These are phyloP conservation scores for Leccinum holopus DNA, from an alignment of 1,284 basidiomycete genomes.

Conservation along the genomic window DNA sequence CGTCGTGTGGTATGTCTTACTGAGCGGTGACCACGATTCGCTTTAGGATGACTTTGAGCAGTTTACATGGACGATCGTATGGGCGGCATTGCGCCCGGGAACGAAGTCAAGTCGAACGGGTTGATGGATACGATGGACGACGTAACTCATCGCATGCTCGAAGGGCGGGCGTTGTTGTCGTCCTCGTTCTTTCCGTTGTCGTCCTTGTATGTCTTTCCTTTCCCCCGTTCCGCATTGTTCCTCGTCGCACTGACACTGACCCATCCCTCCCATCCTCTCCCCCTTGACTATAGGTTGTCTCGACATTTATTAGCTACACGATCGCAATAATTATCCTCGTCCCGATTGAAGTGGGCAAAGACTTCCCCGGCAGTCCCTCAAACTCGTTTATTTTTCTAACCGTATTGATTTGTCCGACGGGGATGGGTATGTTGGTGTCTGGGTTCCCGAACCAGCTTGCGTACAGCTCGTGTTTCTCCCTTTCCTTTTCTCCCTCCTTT, in stretches of 20 bases:
- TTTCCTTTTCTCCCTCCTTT: too few species aligned
- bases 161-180: constrained; percentile 77
- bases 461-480: constrained; percentile 47
- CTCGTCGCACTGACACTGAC: background rate
- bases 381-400: constrained; percentile 91
- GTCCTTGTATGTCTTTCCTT: constrained; percentile 38
- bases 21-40: background rate
- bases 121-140: constrained; percentile 78
- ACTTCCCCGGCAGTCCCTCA: constrained; percentile 60
- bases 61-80: constrained; percentile 74
- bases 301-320: constrained; percentile 93
- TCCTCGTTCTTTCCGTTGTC: constrained; percentile 41
- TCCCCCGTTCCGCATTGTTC: background rate
- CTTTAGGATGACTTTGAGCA: constrained; percentile 87
- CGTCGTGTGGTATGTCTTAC: background rate
- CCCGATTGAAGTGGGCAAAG: constrained; percentile 91
- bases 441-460: constrained; percentile 83
- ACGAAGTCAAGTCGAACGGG: constrained; percentile 90
- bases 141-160: constrained; percentile 67
- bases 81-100: constrained; percentile 96
- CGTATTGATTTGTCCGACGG: constrained; percentile 84
- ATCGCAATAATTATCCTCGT: constrained; percentile 93
- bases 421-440: too few species aligned
- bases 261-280: background rate
- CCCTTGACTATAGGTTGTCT: constrained; percentile 56